A percentile compares a stretch with the other conserved stretches of the same genome.
phyloP scores from a whole-genome alignment of 495 filamentous ascomycete species.

The Talaromyces proteolyticus region DNA sequence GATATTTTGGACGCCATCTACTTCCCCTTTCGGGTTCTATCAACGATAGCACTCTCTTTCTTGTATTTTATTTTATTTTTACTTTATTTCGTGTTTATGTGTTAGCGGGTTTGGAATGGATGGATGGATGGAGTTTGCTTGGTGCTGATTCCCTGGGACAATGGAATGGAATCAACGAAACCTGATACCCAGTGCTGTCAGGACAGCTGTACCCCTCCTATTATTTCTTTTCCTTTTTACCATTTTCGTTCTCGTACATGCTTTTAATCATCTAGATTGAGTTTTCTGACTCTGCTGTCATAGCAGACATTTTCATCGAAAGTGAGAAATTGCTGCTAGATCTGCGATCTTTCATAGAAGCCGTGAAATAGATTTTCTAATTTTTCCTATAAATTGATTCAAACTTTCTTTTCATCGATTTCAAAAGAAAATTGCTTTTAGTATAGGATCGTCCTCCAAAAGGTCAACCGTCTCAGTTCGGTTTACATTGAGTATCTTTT shows the following conservation, averaged over 20 bases:
- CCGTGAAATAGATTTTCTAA: too few species aligned
- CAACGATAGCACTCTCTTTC: constrained; percentile 12
- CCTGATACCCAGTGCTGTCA: background rate
- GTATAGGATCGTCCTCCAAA: too few species aligned
- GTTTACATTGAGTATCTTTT: too few species aligned
- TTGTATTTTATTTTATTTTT: constrained; percentile 4
- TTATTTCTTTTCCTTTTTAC: background rate
- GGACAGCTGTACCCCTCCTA: background rate
- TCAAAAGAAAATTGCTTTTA: too few species aligned
- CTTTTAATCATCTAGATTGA: background rate
- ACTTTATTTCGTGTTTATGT: background rate
- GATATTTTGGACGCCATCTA: background rate
- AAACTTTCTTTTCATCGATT: too few species aligned
- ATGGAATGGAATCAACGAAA: background rate
- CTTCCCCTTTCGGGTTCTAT: background rate
- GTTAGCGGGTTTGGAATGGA: background rate
- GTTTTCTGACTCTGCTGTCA: background rate
- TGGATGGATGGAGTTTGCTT: background rate
- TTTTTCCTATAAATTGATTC: too few species aligned
- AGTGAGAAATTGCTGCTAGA: too few species aligned
- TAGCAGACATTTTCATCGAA: too few species aligned
- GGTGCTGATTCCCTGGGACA: background rate
- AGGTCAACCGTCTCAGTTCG: too few species aligned
- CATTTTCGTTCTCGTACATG: too few species aligned
- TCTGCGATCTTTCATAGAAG: too few species aligned